Base-by-base conservation (phyloP, 2,329 filamentous ascomycete species). In the Tolypocladium inflatum region DNA sequence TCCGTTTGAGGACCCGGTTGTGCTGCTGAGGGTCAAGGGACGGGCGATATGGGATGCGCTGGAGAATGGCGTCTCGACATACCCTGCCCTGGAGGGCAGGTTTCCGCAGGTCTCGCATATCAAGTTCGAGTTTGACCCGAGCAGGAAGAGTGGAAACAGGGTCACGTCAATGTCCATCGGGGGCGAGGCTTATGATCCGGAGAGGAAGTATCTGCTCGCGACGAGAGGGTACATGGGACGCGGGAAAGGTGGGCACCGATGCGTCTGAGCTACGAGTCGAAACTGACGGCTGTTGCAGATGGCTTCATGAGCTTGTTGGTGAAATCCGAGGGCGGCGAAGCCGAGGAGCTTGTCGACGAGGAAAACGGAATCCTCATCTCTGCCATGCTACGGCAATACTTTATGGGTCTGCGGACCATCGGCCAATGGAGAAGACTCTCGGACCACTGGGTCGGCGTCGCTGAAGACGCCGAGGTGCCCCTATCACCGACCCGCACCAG, bases 21-120 rank as follows among this genome's bases (percentile, higher is more conserved):
- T 96, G 0, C 83, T 95, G 4, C 77, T 96, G 60, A 82, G 81
- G 39, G 79, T 91, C 5, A 84, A 77, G 0, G 92, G 92, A 0
- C 78, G 84, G 64, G 88, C 86, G 1, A 83, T 97, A 38, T 78
- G 86, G 66, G 86, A 85, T n/a, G 91, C 91, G 0, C 72, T 96
- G 2, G 91, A 96, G 70, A 96, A 96, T 64, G 85, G 87, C 0
- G 86, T 97, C 0, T 87, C 85, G 48, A 81, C 84, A 64, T 89
- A 94, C 61, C 92, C 91, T 0, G 90, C 91, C 0, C 79, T 93
- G 0, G 92, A 97, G 72, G 91, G 79, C 2, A 82, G 91, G 0
- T 96, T 95, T 64, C 87, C 90, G 0, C 91, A 96, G 68, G 90
- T 96, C 0, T 93, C 89, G 3, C 91, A 91, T 64, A 94, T 96